These are phyloP conservation scores for Emericellopsis cladophorae DNA, from an alignment of 2,329 filamentous ascomycete genomes.

Conservation along the genomic window DNA sequence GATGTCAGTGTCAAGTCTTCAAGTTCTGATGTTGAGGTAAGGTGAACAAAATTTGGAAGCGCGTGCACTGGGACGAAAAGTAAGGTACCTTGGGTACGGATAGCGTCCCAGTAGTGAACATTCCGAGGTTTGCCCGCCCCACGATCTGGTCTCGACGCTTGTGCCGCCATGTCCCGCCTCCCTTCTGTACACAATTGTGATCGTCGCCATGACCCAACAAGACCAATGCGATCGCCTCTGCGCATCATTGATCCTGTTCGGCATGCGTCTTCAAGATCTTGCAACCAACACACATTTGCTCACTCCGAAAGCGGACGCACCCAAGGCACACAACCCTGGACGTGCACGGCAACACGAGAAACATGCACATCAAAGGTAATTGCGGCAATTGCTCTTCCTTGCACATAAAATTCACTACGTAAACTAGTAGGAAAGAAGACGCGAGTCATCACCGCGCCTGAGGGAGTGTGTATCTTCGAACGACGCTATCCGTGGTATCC, in stretches of 20 bases:
- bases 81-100: too few relatives aligned
- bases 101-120: too few relatives aligned
- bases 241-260: conserved; percentile 21
- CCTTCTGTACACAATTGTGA: background rate
- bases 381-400: background rate
- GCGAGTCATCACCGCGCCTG: background rate
- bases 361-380: background rate
- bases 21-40: background rate
- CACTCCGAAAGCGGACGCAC: background rate
- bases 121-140: too few relatives aligned
- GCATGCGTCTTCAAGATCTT: conserved; percentile 19
- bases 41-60: too few relatives aligned
- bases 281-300: background rate
- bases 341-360: background rate
- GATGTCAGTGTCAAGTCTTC: background rate
- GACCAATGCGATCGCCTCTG: conserved; percentile 15
- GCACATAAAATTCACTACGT: background rate
- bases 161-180: background rate
- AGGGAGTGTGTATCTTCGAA: conserved; percentile 2
- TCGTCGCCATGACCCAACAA: background rate
- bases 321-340: background rate
- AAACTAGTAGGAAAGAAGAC: conserved; percentile 2
- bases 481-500: background rate
- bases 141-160: too few relatives aligned
- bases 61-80: conserved; percentile 20